These are phyloP conservation scores for Gracilaria gracilis DNA, from an alignment of 23 red algal species.

Conservation along the genomic window DNA sequence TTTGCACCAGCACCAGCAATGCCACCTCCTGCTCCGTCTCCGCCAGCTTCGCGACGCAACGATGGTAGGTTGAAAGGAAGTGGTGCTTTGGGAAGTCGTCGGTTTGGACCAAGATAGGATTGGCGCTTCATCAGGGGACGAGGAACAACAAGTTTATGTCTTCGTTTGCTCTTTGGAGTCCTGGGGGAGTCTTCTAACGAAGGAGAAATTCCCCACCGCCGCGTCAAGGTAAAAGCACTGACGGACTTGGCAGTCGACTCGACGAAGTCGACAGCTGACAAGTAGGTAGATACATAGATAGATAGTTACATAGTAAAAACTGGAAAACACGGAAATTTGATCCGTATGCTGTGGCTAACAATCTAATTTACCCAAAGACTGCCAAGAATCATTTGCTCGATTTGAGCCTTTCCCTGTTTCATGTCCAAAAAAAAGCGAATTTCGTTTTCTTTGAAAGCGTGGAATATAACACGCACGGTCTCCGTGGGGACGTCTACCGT, in stretches of 20 bases:
- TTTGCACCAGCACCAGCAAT: conserved; percentile 75
- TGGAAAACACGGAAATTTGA: conserved; percentile 11
- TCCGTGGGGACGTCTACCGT: no score
- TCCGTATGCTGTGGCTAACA: not conserved
- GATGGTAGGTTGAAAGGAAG: conserved; percentile 68
- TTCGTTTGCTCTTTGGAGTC: not conserved
- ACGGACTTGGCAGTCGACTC: not conserved
- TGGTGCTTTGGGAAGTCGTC: conserved; percentile 49
- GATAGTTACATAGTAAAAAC: not conserved
- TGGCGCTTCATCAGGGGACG: conserved; percentile 39
- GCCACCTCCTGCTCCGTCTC: conserved; percentile 51
- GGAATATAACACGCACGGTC: no score
- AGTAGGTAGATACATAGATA: not conserved
- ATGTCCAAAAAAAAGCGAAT: no score
- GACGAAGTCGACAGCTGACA: conserved; percentile 10
- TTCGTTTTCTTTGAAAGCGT: no score
- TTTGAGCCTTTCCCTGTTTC: conserved; percentile 1
- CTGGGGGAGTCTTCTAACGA: not conserved
- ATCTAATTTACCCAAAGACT: not conserved
- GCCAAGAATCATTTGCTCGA: conserved; percentile 12
- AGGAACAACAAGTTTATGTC: not conserved
- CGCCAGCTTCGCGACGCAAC: conserved; percentile 56
- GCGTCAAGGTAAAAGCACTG: not conserved
- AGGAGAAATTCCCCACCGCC: conserved; percentile 2
- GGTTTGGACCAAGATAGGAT: conserved; percentile 27